These are phyloP conservation scores for Tolypocladium nubicola DNA, from an alignment of 2,329 filamentous ascomycete species.

Conservation along the genomic window DNA sequence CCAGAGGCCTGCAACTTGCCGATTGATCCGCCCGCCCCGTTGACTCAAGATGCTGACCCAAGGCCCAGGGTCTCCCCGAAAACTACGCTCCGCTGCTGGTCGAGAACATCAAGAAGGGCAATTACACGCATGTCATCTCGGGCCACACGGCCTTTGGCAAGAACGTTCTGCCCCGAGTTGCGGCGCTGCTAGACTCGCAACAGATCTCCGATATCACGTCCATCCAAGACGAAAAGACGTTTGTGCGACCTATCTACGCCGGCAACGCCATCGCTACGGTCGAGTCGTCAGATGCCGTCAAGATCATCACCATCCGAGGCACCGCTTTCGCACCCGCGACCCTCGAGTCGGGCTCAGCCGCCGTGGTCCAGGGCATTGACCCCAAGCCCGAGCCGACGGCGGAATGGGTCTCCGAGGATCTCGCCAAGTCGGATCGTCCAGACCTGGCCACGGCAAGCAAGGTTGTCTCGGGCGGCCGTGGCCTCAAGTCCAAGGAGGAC, in stretches of 20 bases:
- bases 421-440: conserved; percentile 86
- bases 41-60: not conserved
- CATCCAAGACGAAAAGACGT: conserved; percentile 85
- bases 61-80: conserved; percentile 70
- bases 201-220: conserved; percentile 86
- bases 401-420: conserved; percentile 90
- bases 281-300: conserved; percentile 75
- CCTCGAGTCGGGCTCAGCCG: conserved; percentile 60
- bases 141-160: conserved; percentile 95
- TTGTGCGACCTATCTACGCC: conserved; percentile 93
- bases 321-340: conserved; percentile 78
- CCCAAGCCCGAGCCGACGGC: conserved; percentile 63
- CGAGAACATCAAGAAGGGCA: conserved; percentile 94
- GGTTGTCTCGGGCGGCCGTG: conserved; percentile 89
- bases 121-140: conserved; percentile 83
- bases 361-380: conserved; percentile 73
- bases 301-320: conserved; percentile 84
- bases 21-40: not conserved
- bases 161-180: conserved; percentile 82
- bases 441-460: conserved; percentile 82
- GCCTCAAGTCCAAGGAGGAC: conserved; percentile 94
- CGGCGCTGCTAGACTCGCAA: conserved; percentile 83
- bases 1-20: too few relatives aligned
- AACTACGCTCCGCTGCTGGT: conserved; percentile 88
- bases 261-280: conserved; percentile 96